These are phyloP conservation scores for Oxalis stricta DNA, from an alignment of 441 rosid species.

Conservation along the genomic window DNA sequence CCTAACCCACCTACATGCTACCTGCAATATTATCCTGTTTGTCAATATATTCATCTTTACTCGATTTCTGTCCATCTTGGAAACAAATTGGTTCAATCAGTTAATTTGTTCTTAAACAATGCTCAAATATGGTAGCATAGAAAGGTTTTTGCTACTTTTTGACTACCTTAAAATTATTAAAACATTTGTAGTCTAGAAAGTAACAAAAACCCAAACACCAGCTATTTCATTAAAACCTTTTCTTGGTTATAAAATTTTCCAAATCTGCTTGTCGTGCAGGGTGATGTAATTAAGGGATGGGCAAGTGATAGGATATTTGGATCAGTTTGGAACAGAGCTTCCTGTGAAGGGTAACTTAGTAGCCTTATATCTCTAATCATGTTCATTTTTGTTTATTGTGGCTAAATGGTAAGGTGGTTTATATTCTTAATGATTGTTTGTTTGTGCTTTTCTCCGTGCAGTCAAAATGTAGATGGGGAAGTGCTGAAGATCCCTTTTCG, in stretches of 20 bases:
- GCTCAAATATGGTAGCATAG: too few species aligned
- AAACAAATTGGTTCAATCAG: not conserved
- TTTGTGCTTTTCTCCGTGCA: slow-evolving; percentile 26
- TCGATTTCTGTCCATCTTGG: too few species aligned
- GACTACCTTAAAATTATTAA: not conserved
- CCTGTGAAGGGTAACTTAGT: slow-evolving; percentile 72
- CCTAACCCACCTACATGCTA: not conserved
- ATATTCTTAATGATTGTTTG: too few species aligned
- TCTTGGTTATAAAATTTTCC: not conserved
- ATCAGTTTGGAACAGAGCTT: slow-evolving; percentile 67
- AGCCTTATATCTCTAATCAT: slow-evolving; percentile 10
- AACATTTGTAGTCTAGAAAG: too few species aligned
- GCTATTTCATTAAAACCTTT: slow-evolving; percentile 1
- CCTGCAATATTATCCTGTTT: not conserved
- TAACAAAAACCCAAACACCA: not conserved
- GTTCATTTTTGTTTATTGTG: not conserved
- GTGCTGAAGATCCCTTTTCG: slow-evolving; percentile 65
- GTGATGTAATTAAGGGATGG: slow-evolving; percentile 66
- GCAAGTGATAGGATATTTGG: slow-evolving; percentile 74
- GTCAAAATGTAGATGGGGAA: slow-evolving; percentile 86
- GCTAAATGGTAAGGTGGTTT: slow-evolving; percentile 4
- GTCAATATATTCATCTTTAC: too few species aligned
- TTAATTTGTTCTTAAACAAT: not conserved
- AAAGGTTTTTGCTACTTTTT: not conserved
- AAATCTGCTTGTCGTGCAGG: slow-evolving; percentile 40